Base-by-base conservation (phyloP, 148 eudicot species). In the Arctostaphylos glauca region DNA sequence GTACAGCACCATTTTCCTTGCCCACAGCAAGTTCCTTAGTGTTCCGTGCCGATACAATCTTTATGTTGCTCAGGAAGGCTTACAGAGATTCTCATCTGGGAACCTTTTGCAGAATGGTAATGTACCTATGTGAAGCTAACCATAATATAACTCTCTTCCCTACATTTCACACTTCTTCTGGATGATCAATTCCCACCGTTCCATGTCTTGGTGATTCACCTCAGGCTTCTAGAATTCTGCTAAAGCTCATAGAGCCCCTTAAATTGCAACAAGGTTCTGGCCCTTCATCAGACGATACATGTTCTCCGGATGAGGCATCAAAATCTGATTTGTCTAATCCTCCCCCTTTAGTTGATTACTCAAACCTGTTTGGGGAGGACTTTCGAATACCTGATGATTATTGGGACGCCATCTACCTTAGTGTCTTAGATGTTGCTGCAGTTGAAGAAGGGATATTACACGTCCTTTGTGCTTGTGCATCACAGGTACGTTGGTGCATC, bases 381-480 rank as follows among this genome's bases (percentile, higher is more conserved):
- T 92, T 92, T 76, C 58, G 31, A 74, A 86, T 90, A 79, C 89
- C 91, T 54, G 87, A 80, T 74, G 89, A 87, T 92, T 86, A 83
- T 66, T 88, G 88, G 93, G 93, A 92, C 81, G 74, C 87, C 43
- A 86, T 86, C 72, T 92, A 84, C 88, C 81, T 86, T 21, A 91
- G 85, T 86, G 77, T 92, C 81, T 88, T 94, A 74, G 97, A 94
- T 88, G 71, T 88, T 86, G 90, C 84, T 62, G 87, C 88, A 31
- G 90, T 91, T 12, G 97, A 94, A 85, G 97, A 93, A 85, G 97
- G 93, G 54, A 80, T 92, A 84, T 82, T 94, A 72, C 97, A 94
- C 86, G 90, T 94, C 86, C 89, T 94, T 50, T 94, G 86, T 86
- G 94, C 97, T 80, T 91, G 89, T 91, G 94, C 92, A 44, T 89